A percentile compares a stretch with the other conserved stretches of the same genome.
These are phyloP conservation scores for Pythium diclinum DNA, from an alignment of 352 stramenopile genomes.

Conservation along the genomic window DNA sequence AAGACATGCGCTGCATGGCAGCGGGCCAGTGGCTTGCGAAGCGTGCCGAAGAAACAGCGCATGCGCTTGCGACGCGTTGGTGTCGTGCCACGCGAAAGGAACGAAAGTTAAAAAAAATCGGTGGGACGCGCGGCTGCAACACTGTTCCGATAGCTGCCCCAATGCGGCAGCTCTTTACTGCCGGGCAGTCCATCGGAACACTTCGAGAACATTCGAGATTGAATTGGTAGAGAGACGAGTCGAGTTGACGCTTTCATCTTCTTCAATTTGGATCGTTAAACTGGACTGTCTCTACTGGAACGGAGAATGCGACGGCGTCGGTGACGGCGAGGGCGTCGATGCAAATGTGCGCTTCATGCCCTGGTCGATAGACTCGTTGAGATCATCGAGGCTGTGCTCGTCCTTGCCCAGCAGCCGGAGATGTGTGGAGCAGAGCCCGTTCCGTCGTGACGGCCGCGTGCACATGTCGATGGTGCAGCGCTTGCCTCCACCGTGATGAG, in stretches of 20 bases:
- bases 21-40: neutral
- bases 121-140: neutral
- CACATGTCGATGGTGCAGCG: slow-evolving; percentile 69
- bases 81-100: neutral
- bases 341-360: slow-evolving; percentile 5
- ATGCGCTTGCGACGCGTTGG: neutral
- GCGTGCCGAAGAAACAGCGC: neutral
- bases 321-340: slow-evolving; percentile 5
- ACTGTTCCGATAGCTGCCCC: neutral
- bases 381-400: slow-evolving; percentile 21
- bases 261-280: neutral
- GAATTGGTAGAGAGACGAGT: neutral
- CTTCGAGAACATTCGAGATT: slow-evolving; percentile 15
- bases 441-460: slow-evolving; percentile 67
- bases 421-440: slow-evolving; percentile 79
- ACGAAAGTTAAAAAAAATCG: slow-evolving; percentile 11
- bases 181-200: neutral
- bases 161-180: neutral
- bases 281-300: neutral
- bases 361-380: slow-evolving; percentile 15
- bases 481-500: slow-evolving; percentile 63
- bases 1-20: slow-evolving; percentile 2
- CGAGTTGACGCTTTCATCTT: neutral
- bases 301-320: slow-evolving; percentile 12
- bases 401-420: slow-evolving; percentile 30